Conservation (phyloP, 2,329 filamentous ascomycete genomes). For the Botrytis squamosa region DNA sequence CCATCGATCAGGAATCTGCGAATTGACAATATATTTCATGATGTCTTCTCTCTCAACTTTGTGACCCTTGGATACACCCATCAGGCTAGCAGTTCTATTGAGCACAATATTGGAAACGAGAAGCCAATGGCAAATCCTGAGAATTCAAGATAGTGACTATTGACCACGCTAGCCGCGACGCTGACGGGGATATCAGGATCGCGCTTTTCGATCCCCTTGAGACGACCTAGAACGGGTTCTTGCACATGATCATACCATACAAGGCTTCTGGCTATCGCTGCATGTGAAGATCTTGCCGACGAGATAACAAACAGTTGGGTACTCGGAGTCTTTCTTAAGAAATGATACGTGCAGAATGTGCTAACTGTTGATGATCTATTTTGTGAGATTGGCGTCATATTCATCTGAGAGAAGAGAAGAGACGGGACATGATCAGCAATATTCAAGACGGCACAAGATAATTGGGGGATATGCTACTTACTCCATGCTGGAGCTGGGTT, state of each 20-base stretch:
- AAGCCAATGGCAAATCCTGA: neutral
- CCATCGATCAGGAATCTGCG: neutral
- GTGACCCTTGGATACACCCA: neutral
- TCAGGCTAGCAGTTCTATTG: neutral
- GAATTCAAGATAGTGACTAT: neutral
- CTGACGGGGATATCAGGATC: neutral
- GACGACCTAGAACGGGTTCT: neutral
- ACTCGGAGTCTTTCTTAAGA: neutral
- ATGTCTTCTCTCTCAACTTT: neutral
- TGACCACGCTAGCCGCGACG: neutral
- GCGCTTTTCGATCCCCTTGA: neutral
- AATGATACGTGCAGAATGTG: neutral
- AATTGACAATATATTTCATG: neutral
- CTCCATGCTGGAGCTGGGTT: neutral
- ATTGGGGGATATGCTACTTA: neutral
- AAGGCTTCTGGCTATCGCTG: neutral
- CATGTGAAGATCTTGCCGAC: neutral
- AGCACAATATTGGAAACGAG: neutral
- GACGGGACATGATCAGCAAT: neutral
- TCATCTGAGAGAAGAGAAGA: neutral
- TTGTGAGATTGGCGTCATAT: neutral
- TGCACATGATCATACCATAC: neutral
- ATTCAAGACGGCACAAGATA: neutral
- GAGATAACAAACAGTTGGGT: conserved; percentile 6
- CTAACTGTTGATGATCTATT: conserved; percentile 1